Base-by-base conservation (phyloP, 169 alveolate genomes). In the Plasmodium relictum region DNA sequence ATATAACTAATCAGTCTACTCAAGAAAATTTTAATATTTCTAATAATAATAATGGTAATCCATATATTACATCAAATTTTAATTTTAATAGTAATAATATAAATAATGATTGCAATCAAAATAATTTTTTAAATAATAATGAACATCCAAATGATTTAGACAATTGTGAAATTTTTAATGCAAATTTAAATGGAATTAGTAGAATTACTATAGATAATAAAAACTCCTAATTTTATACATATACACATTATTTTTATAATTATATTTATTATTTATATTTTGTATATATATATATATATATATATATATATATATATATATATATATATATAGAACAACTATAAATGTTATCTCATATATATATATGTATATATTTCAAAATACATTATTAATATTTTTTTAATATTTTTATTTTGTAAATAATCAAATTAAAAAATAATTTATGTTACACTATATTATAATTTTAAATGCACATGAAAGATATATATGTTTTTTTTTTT, bases 131-230 rank as follows among this genome's bases (percentile, higher is more conserved):
- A 52, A 74, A 80, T 7, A 69, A 80, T 41, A 88, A 70, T 20
- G 74, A 66, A 16, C 22, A 70, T 3, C 22, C 88, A 48, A 42
- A 37, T 20, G 83, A 87, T 44, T 58, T 87, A 45, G 92, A 87
- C 18, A 71, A 58, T 3, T 87, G 78, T 63, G 92, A 73, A 63
- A 71, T 73, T 41, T 37, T 87, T 58, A 73, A 87, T 54, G 88
- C 86, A 24, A 87, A 87, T 50, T 70, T 88, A 61, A 88, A 88
- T n/a, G 88, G 88, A 37, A 72, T 71, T 58, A 88, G 88, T 70
- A 56, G 88, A 41, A 70, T 70, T n/a, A 71, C 88, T 24, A 88
- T 88, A 8, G 88, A 68, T 16, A 83, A 83, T 52, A 68, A 83
- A 39, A 68, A 78, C 56, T 20, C 52, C 14, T 66, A 56, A 50